Conservation (phyloP, 2,329 filamentous ascomycete species). For the Helicocarpus griseus region DNA sequence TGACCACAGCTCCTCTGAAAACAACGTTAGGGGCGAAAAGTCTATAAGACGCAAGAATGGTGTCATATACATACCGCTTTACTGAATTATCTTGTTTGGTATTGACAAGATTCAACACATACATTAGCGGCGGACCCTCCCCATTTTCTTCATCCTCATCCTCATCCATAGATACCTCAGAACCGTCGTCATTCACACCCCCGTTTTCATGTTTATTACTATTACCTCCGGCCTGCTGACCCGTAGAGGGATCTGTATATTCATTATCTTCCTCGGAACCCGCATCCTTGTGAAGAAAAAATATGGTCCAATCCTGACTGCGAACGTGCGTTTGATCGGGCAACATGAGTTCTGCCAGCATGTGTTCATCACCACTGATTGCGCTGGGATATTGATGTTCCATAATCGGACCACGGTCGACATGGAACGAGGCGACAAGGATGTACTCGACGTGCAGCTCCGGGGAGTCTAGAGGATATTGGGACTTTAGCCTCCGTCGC, state of each 20-base stretch:
- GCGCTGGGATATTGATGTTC: conserved; percentile 93
- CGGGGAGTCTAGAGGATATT: conserved; percentile 61
- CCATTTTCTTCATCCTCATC: conserved; percentile 58
- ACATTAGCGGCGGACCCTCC: conserved; percentile 86
- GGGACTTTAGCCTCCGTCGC: conserved; percentile 49
- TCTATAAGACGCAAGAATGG: neutral
- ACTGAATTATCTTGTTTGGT: conserved; percentile 92
- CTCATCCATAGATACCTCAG: conserved; percentile 32
- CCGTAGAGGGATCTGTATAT: conserved; percentile 37
- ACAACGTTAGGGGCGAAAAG: conserved; percentile 11
- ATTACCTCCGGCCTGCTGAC: conserved; percentile 29
- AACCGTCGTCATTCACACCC: conserved; percentile 38
- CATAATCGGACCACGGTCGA: conserved; percentile 93
- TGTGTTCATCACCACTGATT: conserved; percentile 94
- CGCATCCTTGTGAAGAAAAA: conserved; percentile 94
- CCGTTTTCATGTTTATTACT: conserved; percentile 33
- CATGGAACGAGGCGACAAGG: conserved; percentile 92
- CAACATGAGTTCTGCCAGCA: conserved; percentile 96
- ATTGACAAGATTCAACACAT: conserved; percentile 94
- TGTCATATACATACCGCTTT: conserved; percentile 46
- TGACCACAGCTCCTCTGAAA: conserved; percentile 76
- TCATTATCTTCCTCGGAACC: conserved; percentile 71
- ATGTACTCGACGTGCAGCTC: conserved; percentile 99
- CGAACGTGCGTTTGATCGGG: conserved; percentile 92
- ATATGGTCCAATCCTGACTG: conserved; percentile 97